Evolutionary conservation across 345 rosid genomes (phyloP), one percentile per base, ranked within the genome.

Genomic region (Brassica juncea): DNA sequence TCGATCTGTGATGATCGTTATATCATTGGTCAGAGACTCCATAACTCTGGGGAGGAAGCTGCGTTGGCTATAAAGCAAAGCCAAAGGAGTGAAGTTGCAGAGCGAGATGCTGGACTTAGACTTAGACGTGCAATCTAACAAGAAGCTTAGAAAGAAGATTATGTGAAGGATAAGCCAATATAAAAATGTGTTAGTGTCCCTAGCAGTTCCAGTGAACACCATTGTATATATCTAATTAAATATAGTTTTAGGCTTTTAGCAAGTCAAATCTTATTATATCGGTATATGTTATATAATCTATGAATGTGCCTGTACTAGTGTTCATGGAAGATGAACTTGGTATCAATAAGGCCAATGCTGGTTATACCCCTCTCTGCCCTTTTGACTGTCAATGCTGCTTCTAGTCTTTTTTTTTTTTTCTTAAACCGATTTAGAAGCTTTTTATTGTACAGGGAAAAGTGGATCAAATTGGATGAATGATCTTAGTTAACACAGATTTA

Each of bases 1-100:
- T 89, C 97, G 15, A 93, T 95, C 64, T 90, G 97, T 3, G 98
- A 95, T 75, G 99, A 95, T 74, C 92, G 97, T 27, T 95, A 95
- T 82, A 94, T 95, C 66, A 66, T 95, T 3, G 99, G 99, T 37
- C 96, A 97, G 52, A 87, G 92, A 74, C 97, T 95, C 11, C 98
- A 95, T 49, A 88, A 95, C 88, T 95, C 60, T n/a, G 88, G 97
- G 14, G 99, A 94, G 47, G 47, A 39, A 82, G 86, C 78, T 34
- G 84, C 72, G 1, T n/a, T 3, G 84, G 74, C 15, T 75, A 77
- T 35, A 31, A 80, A 69, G 75, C 86, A 64, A 62, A 61, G 76
- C 1, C 87, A 87, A 35, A 63, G 73, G 12, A 39, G 47, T 39
- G 47, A 39, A 39, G 47, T 39, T 39, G 47, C 47, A 39, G 47